These are phyloP conservation scores for Lentinus brumalis DNA, from an alignment of 768 basidiomycete genomes.

Conservation along the genomic window DNA sequence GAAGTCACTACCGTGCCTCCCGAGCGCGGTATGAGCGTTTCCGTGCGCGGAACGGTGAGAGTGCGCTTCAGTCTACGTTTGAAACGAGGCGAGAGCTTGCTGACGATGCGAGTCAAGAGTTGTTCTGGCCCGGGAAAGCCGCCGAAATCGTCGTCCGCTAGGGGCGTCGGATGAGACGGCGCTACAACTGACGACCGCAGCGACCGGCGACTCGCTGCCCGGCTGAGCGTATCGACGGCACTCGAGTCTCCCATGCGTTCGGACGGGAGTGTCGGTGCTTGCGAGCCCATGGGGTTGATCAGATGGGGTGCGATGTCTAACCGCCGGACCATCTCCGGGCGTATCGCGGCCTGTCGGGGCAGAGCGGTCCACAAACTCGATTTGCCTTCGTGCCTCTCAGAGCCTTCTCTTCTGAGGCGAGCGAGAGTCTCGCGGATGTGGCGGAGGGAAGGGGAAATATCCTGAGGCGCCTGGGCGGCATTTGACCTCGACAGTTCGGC, in stretches of 20 bases:
- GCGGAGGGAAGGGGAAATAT: not conserved
- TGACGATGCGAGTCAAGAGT: conserved; percentile 36
- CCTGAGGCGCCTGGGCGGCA: not conserved
- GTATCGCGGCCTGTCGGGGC: not conserved
- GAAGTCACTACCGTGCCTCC: not conserved
- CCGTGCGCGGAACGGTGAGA: conserved; percentile 72
- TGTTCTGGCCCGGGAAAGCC: conserved; percentile 39
- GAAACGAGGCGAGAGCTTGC: conserved; percentile 59
- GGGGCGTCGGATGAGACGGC: not conserved
- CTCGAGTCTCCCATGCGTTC: not conserved
- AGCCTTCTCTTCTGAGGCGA: not conserved
- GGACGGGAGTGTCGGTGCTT: not conserved
- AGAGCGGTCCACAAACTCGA: not conserved
- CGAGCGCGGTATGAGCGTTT: conserved; percentile 42
- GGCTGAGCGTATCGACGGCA: conserved; percentile 6
- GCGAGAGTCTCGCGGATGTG: conserved; percentile 10
- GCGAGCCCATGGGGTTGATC: conserved; percentile 22
- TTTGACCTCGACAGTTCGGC: conserved; percentile 17
- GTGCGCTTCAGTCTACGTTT: conserved; percentile 59
- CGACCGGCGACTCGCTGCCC: conserved; percentile 7
- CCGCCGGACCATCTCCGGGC: conserved; percentile 25
- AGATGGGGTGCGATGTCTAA: conserved; percentile 22
- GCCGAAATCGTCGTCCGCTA: conserved; percentile 21
- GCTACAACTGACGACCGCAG: not conserved
- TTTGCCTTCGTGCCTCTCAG: not conserved